Evolutionary conservation across 2,329 filamentous ascomycete genomes (phyloP).

Genomic region (Rhinocladiella mackenziei): DNA sequence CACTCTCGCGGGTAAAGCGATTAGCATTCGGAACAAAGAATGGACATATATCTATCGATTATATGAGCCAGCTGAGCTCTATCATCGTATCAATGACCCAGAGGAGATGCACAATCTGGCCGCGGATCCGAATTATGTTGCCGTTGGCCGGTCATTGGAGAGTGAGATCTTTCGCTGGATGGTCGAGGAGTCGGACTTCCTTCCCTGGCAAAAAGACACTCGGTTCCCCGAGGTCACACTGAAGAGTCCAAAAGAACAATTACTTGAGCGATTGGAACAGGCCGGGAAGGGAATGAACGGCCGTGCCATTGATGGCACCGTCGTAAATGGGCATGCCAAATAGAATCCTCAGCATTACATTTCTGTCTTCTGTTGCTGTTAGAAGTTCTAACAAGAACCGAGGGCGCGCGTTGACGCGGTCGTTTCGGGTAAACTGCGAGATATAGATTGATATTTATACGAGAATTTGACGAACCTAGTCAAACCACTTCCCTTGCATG

Average conservation of each 20-base stretch:
- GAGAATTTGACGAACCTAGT: too few species aligned
- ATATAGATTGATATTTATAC: too few species aligned
- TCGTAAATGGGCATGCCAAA: too few species aligned
- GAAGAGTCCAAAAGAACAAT: conserved; percentile 30
- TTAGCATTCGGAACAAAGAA: conserved; percentile 28
- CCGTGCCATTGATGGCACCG: too few species aligned
- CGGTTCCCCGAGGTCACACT: conserved; percentile 38
- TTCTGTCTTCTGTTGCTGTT: too few species aligned
- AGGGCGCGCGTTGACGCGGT: too few species aligned
- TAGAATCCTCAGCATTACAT: too few species aligned
- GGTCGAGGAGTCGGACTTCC: conserved; percentile 35
- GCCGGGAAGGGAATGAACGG: neutral
- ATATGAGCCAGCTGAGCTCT: conserved; percentile 47
- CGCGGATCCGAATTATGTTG: conserved; percentile 32
- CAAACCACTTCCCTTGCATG: too few species aligned
- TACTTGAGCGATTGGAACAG: neutral
- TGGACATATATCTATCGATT: conserved; percentile 47
- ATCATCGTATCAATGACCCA: conserved; percentile 38
- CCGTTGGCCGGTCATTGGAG: conserved; percentile 30
- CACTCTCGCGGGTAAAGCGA: conserved; percentile 42
- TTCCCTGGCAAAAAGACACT: conserved; percentile 38
- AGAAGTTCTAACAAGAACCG: too few species aligned
- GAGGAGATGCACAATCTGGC: conserved; percentile 45
- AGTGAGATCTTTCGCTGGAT: conserved; percentile 40
- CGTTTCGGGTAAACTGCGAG: too few species aligned